Percentiles rank a stretch among this genome's conserved stretches.
These are phyloP conservation scores for Rhytidiadelphus loreus DNA, from an alignment of 225 moss, liverwort and hornwort genomes.

Conservation along the genomic window DNA sequence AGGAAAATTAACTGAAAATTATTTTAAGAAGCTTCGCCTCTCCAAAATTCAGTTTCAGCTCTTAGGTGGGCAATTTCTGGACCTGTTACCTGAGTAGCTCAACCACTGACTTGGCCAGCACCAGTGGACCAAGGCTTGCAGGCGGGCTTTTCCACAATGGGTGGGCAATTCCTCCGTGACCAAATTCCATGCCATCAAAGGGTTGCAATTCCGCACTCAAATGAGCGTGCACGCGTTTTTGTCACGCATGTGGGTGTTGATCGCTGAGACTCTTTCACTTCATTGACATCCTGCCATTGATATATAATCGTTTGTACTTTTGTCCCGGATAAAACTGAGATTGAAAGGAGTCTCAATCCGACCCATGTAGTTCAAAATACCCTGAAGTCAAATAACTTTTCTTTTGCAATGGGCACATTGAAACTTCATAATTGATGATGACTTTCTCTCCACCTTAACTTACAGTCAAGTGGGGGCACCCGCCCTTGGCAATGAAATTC, in stretches of 20 bases:
- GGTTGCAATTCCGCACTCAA: not conserved
- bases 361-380: not conserved
- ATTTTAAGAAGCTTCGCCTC: no score
- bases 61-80: no score
- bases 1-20: no score
- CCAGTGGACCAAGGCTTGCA: not conserved
- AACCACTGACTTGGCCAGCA: not conserved
- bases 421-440: not conserved
- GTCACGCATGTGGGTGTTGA: no score
- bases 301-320: no score
- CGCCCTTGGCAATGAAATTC: no score
- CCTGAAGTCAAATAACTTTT: no score
- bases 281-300: not conserved
- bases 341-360: not conserved
- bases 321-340: not conserved
- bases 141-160: not conserved
- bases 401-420: accelerated
- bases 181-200: not conserved
- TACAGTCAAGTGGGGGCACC: not conserved
- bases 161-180: not conserved
- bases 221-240: no score
- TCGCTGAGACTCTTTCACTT: no score
- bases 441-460: no score
- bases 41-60: no score
- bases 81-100: no score